Evolutionary conservation across 208 protist species (phyloP), one percentile per base, ranked within the genome.

Genomic region (Phytomonas sp.): DNA sequence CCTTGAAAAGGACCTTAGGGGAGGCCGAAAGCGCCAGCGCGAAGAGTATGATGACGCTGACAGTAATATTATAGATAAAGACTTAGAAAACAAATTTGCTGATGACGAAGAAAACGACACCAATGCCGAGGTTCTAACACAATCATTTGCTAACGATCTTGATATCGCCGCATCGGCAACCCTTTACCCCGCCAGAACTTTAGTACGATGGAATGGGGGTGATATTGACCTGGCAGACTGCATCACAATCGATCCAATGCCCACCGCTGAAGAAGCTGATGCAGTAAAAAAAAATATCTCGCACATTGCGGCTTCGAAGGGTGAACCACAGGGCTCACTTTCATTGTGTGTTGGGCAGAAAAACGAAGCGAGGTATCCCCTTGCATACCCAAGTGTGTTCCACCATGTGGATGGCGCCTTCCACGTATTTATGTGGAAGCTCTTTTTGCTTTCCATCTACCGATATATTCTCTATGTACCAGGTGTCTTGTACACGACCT

Each of bases 341-440:
- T 56, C 45, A 56, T 56, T 56, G 45, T 8, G 19, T 26, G 23
- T 56, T 56, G 45, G 45, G 23, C 16, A 19, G 26, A 45, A 69
- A 29, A 49, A 7, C 16, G 45, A 34, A 40, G 63, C 29, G 65
- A 49, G 36, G 63, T 56, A 31, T 34, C 45, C 31, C 30, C 52
- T 82, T 2, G 32, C 74, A 5, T 95, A 90, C 73, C 90, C 90
- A 26, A 93, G 87, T 68, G 81, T 91, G 63, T 95, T 95, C 61
- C 84, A 89, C 60, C 90, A 95, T 65, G 82, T 92, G 16, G 87
- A 95, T 69, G 90, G 90, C 32, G 75, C 84, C 1, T 88, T 93
- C 37, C 85, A 95, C 66, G 66, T 67, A 31, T 93, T 86, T 82
- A 77, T 93, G 60, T 95, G 90, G 90, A 68, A 81, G 34, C 70